Evolutionary conservation across 768 basidiomycete species (phyloP).

Genomic region (Cantharellus anzutake): DNA sequence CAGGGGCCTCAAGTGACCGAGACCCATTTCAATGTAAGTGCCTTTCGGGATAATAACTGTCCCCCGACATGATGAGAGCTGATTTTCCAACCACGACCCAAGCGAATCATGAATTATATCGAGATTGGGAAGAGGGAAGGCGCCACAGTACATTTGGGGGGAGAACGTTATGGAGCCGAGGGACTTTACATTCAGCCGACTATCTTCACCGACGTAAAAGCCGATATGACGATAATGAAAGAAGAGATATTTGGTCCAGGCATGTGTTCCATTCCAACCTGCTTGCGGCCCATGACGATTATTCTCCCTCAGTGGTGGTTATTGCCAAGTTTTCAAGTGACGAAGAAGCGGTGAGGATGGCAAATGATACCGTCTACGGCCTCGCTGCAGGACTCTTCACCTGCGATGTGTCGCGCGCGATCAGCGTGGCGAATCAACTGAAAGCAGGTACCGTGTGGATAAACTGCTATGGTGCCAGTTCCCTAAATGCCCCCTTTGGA

Average conservation of each 20-base stretch:
- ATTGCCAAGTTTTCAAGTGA: constrained; percentile 57
- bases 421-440: constrained; percentile 19
- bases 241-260: constrained; percentile 70
- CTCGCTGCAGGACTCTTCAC: constrained; percentile 80
- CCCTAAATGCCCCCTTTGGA: constrained; percentile 54
- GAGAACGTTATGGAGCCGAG: constrained; percentile 34
- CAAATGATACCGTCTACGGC: constrained; percentile 79
- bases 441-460: constrained; percentile 22
- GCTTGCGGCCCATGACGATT: constrained; percentile 36
- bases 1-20: constrained; percentile 63
- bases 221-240: constrained; percentile 53
- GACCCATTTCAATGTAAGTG: constrained; percentile 46
- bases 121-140: constrained; percentile 52
- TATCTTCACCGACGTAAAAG: constrained; percentile 44
- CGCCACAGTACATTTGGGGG: constrained; percentile 46
- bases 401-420: constrained; percentile 24
- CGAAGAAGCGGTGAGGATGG: constrained; percentile 24
- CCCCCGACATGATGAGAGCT: constrained; percentile 11
- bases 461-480: constrained; percentile 18
- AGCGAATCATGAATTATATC: constrained; percentile 69
- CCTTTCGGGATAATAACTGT: background rate
- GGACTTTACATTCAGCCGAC: constrained; percentile 46
- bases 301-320: constrained; percentile 17
- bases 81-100: background rate
- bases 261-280: background rate